Evolutionary conservation across 257 asterid genomes (phyloP).

Genomic region (Nicotiana obtusifolia): DNA sequence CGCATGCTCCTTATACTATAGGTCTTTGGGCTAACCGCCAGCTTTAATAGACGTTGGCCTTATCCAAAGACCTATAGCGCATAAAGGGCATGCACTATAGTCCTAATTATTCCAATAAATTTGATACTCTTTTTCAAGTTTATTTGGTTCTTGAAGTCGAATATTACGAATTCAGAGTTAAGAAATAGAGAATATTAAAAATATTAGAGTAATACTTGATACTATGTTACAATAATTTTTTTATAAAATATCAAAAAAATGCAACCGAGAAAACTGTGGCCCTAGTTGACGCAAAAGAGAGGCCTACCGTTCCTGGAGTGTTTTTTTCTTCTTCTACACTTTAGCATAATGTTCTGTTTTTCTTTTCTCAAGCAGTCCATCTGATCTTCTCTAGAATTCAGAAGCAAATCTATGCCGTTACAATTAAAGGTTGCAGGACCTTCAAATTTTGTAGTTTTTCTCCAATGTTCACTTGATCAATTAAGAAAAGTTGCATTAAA

Average conservation of each 20-base stretch:
- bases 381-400: background rate
- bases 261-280: background rate
- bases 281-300: background rate
- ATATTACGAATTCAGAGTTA: background rate
- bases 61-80: too few relatives aligned
- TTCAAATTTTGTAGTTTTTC: background rate
- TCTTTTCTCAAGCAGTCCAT: background rate
- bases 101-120: too few relatives aligned
- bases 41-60: too few relatives aligned
- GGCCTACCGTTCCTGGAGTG: background rate
- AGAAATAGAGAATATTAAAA: background rate
- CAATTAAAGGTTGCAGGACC: background rate
- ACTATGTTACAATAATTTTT: background rate
- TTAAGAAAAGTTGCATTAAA: background rate
- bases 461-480: too few relatives aligned
- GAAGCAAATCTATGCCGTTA: background rate
- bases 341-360: background rate
- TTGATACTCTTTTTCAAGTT: too few relatives aligned
- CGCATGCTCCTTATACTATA: too few relatives aligned
- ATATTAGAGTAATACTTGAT: background rate
- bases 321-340: background rate
- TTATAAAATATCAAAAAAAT: background rate
- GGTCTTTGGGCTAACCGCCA: too few relatives aligned
- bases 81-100: too few relatives aligned
- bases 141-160: too few relatives aligned